phyloP scores from a whole-genome alignment of 805 yeast species.

The Lachancea quebecensis region DNA sequence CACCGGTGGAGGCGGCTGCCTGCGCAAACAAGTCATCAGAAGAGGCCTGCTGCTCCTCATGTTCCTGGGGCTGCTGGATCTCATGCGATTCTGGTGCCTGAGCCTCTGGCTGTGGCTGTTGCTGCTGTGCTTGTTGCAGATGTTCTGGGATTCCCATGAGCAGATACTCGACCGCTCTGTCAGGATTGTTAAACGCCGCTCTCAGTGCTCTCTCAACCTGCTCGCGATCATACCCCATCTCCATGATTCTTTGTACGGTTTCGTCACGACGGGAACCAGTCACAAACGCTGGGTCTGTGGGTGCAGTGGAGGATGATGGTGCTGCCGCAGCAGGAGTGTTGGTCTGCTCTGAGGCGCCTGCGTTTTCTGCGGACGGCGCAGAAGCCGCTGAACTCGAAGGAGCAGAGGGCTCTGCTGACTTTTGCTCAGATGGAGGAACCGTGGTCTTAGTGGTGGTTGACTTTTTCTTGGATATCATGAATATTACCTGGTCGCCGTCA shows the following conservation, averaged over 20 bases:
- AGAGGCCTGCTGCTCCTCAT: conserved; percentile 20
- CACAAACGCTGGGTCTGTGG: conserved; percentile 52
- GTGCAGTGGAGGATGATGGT: conserved; percentile 22
- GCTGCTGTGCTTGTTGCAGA: conserved; percentile 29
- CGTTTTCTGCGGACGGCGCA: conserved; percentile 23
- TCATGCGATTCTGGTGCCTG: conserved; percentile 10
- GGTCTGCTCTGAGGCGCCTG: conserved; percentile 20
- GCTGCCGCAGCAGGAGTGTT: conserved; percentile 25
- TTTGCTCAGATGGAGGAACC: conserved; percentile 23
- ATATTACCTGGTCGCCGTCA: conserved; percentile 80
- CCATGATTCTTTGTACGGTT: conserved; percentile 77
- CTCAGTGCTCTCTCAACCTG: conserved; percentile 87
- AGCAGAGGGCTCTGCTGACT: conserved; percentile 20
- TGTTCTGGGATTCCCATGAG: conserved; percentile 82
- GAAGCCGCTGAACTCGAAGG: conserved; percentile 8
- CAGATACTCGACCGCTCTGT: conserved; percentile 93
- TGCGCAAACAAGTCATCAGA: conserved; percentile 38
- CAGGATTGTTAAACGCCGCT: conserved; percentile 96
- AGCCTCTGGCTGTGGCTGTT: conserved; percentile 13
- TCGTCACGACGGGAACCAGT: conserved; percentile 73
- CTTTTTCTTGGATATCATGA: conserved; percentile 69
- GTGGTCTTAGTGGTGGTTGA: conserved; percentile 21
- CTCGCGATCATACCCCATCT: conserved; percentile 88
- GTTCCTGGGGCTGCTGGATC: conserved; percentile 13
- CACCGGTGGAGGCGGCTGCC: conserved; percentile 33